These are phyloP conservation scores for Hysterangium stoloniferum DNA, from an alignment of 768 basidiomycete species.

Conservation along the genomic window DNA sequence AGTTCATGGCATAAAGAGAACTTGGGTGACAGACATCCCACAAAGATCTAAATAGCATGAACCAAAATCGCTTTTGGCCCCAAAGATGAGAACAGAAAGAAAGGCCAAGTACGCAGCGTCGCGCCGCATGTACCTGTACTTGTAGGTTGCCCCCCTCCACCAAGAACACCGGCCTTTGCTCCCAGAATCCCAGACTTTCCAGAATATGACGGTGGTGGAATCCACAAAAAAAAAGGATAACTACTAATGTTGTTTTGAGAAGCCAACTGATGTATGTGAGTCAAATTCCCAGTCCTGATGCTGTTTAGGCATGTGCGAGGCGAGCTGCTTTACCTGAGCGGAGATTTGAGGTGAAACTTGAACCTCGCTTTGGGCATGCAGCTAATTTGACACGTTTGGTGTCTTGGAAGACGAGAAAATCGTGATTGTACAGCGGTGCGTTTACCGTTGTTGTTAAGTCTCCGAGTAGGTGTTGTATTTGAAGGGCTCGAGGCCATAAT, in stretches of 20 bases:
- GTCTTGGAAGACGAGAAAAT: not conserved
- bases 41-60: constrained; percentile 40
- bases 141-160: constrained; percentile 80
- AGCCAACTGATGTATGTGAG: not conserved
- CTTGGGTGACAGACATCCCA: constrained; percentile 86
- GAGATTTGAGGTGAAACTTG: constrained; percentile 3
- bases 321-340: constrained; percentile 3
- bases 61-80: not conserved
- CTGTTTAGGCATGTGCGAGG: not conserved
- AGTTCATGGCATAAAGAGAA: too few relatives aligned
- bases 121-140: constrained; percentile 94
- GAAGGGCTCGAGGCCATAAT: not conserved
- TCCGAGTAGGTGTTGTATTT: not conserved
- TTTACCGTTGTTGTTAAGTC: not conserved
- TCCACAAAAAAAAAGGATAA: not conserved
- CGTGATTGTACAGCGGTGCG: not conserved
- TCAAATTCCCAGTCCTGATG: not conserved
- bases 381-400: not conserved
- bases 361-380: not conserved
- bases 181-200: not conserved
- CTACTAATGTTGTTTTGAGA: not conserved
- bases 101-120: constrained; percentile 46
- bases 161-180: not conserved
- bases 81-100: not conserved
- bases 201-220: not conserved